These are phyloP conservation scores for Pichia scutulata DNA, from an alignment of 805 yeast species.

Conservation along the genomic window DNA sequence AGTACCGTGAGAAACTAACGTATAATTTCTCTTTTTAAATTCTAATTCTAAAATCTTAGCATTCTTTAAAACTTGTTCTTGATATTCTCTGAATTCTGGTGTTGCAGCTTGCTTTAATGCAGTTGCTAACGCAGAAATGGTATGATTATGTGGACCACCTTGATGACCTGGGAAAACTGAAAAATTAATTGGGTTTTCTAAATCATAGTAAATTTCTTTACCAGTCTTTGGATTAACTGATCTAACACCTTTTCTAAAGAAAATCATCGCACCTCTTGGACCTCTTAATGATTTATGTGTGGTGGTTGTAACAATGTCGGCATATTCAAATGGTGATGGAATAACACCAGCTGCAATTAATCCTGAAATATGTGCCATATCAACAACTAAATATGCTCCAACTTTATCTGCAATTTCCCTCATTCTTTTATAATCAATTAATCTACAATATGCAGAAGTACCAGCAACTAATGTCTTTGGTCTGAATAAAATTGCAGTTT, in stretches of 20 bases:
- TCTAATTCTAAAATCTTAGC: constrained; percentile 77
- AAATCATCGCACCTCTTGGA: constrained; percentile 99
- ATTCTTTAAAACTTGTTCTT: constrained; percentile 77
- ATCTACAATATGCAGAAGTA: constrained; percentile 95
- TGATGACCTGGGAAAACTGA: constrained; percentile 99
- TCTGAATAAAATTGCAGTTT: constrained; percentile 84
- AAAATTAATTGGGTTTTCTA: constrained; percentile 92
- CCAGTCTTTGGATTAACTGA: constrained; percentile 83
- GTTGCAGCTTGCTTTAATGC: constrained; percentile 91
- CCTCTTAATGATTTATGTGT: constrained; percentile 98
- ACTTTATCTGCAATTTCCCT: constrained; percentile 94
- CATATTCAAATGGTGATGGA: constrained; percentile 92
- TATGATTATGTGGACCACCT: constrained; percentile 99
- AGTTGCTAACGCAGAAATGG: constrained; percentile 94
- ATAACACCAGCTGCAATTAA: constrained; percentile 92
- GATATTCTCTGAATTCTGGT: constrained; percentile 89
- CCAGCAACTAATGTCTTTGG: constrained; percentile 97
- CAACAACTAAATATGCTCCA: constrained; percentile 92
- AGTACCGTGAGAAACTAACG: constrained; percentile 88
- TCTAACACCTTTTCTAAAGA: constrained; percentile 94
- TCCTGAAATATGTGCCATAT: constrained; percentile 99
- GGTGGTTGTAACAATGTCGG: constrained; percentile 97
- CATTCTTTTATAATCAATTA: constrained; percentile 95
- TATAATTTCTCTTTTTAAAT: constrained; percentile 65
- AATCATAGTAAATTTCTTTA: constrained; percentile 81